phyloP scores from a whole-genome alignment of 192 early-diverging fungal species.

The Podila clonocystis region DNA sequence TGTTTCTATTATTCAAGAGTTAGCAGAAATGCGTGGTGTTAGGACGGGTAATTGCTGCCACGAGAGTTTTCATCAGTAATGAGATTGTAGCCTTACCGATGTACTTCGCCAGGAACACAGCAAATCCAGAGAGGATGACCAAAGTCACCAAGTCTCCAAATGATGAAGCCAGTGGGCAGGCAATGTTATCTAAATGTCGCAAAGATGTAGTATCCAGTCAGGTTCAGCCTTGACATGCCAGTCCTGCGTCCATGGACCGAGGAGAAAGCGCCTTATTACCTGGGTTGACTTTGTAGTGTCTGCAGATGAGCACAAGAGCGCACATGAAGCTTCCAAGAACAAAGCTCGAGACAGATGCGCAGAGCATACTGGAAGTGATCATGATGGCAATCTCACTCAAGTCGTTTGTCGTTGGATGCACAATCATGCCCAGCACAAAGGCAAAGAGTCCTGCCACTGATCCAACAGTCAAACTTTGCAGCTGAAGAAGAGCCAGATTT shows the following conservation, averaged over 20 bases:
- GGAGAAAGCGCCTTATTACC: constrained; percentile 50
- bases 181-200: constrained; percentile 70
- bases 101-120: constrained; percentile 55
- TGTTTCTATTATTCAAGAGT: constrained; percentile 39
- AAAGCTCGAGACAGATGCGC: constrained; percentile 73
- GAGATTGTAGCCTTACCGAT: constrained; percentile 53
- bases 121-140: constrained; percentile 65
- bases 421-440: constrained; percentile 63
- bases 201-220: neutral
- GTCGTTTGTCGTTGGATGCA: constrained; percentile 56
- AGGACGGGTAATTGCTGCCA: too few species aligned
- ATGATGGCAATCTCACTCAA: constrained; percentile 62
- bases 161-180: constrained; percentile 78
- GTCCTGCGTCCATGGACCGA: neutral
- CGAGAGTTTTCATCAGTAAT: neutral
- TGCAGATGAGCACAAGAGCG: constrained; percentile 68
- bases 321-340: constrained; percentile 80
- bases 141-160: constrained; percentile 80
- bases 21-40: too few species aligned
- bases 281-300: constrained; percentile 75
- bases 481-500: constrained; percentile 80
- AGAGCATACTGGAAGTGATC: constrained; percentile 72
- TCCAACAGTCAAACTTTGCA: constrained; percentile 78
- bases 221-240: too few species aligned
- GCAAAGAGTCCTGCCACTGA: constrained; percentile 79